phyloP scores from a whole-genome alignment of 2,329 filamentous ascomycete species.

The Colletotrichum chlorophyti region DNA sequence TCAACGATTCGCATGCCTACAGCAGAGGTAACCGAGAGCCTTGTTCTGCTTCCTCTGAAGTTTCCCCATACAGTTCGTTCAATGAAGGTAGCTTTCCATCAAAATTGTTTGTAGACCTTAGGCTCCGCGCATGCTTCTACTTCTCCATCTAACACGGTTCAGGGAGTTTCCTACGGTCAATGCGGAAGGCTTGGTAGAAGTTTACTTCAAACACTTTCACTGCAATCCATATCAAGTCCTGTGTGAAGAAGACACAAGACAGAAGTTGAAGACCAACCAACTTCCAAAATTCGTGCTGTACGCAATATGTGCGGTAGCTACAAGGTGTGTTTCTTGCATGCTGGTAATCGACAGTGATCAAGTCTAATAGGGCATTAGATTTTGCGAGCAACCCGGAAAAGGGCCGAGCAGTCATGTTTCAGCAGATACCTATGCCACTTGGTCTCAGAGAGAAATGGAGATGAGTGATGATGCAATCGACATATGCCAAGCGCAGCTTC shows the following conservation, averaged over 20 bases:
- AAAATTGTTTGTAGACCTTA: constrained; percentile 4
- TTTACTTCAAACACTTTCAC: constrained; percentile 19
- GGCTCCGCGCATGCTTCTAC: neutral
- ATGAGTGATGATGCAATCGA: neutral
- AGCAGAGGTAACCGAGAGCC: neutral
- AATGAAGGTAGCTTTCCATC: neutral
- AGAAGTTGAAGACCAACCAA: constrained; percentile 9
- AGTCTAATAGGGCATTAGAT: neutral
- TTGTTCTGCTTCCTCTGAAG: constrained; percentile 13
- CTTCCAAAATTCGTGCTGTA: constrained; percentile 8
- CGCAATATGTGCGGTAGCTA: constrained; percentile 19
- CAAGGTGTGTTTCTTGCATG: neutral
- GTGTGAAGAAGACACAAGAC: neutral
- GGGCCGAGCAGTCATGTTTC: constrained; percentile 18
- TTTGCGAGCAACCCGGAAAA: constrained; percentile 4
- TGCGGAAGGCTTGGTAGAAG: constrained; percentile 12
- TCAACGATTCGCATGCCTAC: neutral
- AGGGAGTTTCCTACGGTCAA: constrained; percentile 8
- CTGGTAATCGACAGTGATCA: fast-evolving
- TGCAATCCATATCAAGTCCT: constrained; percentile 15
- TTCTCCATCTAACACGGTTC: neutral
- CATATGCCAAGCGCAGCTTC: constrained; percentile 10
- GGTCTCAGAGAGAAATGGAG: constrained; percentile 16
- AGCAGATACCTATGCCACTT: constrained; percentile 9
- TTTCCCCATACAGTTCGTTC: constrained; percentile 6